Percentiles rank a stretch among this genome's conserved stretches.
Conservation (phyloP, 768 basidiomycete species). For the Melanogaster broomeanus region DNA sequence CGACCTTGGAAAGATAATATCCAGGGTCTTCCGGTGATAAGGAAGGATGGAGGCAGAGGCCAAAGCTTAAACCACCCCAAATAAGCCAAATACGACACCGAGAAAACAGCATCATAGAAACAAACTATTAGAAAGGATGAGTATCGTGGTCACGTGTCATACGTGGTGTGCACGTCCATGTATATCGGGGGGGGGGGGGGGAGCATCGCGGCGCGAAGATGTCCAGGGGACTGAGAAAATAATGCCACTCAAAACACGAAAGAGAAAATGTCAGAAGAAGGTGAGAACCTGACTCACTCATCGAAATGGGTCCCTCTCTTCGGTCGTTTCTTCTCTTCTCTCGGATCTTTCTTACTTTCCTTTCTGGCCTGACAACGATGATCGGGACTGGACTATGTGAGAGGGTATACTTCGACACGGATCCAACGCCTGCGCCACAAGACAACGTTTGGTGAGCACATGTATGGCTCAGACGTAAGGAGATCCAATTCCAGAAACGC, state of each 20-base stretch:
- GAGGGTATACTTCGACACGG: slow-evolving; percentile 73
- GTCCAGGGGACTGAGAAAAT: no score
- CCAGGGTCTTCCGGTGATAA: no score
- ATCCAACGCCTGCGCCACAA: slow-evolving; percentile 57
- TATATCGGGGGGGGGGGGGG: no score
- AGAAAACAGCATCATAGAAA: no score
- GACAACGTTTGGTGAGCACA: slow-evolving; percentile 11
- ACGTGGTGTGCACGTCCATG: no score
- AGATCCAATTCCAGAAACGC: neutral
- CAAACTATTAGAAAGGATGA: no score
- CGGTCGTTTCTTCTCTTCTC: slow-evolving; percentile 85
- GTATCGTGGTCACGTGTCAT: neutral
- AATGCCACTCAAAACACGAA: neutral
- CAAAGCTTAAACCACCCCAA: no score
- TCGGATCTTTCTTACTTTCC: slow-evolving; percentile 80
- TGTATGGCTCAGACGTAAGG: no score
- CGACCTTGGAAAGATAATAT: no score
- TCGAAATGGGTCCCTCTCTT: slow-evolving; percentile 86
- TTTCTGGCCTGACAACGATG: slow-evolving; percentile 90
- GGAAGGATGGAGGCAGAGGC: no score
- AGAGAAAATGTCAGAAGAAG: neutral
- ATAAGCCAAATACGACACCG: no score
- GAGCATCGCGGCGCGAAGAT: neutral
- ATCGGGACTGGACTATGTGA: slow-evolving; percentile 94
- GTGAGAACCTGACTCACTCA: slow-evolving; percentile 37